Percentiles rank a stretch among this genome's conserved stretches.
phyloP scores from a whole-genome alignment of 352 stramenopile species.

The Ophiocytium majus region DNA sequence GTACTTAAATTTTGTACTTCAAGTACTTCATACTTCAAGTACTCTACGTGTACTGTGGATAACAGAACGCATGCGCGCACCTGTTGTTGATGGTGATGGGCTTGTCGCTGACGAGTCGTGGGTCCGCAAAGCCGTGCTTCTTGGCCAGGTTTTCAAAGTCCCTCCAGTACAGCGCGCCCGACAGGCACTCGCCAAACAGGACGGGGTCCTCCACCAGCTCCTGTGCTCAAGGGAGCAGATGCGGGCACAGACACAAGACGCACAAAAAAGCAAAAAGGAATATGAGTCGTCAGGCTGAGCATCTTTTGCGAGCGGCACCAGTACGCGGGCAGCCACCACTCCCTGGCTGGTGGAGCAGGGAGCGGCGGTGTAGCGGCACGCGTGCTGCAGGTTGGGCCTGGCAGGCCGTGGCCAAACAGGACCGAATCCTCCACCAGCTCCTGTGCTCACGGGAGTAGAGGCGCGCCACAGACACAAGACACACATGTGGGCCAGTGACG shows the following conservation, averaged over 20 bases:
- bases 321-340: too few relatives aligned
- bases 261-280: not conserved
- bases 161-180: constrained; percentile 80
- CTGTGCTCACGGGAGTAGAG: too few relatives aligned
- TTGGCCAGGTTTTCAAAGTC: constrained; percentile 67
- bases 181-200: constrained; percentile 81
- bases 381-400: too few relatives aligned
- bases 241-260: not conserved
- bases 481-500: too few relatives aligned
- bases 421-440: constrained; percentile 68
- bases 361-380: too few relatives aligned
- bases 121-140: constrained; percentile 75
- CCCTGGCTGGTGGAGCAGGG: too few relatives aligned
- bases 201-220: constrained; percentile 68
- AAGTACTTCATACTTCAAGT: too few relatives aligned
- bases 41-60: too few relatives aligned
- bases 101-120: constrained; percentile 73
- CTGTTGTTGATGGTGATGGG: constrained; percentile 69
- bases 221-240: not conserved
- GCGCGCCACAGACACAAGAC: too few relatives aligned
- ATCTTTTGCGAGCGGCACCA: too few relatives aligned
- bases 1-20: too few relatives aligned
- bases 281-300: not conserved
- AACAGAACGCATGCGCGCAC: too few relatives aligned
- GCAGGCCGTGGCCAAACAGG: constrained; percentile 81